phyloP scores from a whole-genome alignment of 2,329 filamentous ascomycete genomes.

The Pyricularia grisea region DNA sequence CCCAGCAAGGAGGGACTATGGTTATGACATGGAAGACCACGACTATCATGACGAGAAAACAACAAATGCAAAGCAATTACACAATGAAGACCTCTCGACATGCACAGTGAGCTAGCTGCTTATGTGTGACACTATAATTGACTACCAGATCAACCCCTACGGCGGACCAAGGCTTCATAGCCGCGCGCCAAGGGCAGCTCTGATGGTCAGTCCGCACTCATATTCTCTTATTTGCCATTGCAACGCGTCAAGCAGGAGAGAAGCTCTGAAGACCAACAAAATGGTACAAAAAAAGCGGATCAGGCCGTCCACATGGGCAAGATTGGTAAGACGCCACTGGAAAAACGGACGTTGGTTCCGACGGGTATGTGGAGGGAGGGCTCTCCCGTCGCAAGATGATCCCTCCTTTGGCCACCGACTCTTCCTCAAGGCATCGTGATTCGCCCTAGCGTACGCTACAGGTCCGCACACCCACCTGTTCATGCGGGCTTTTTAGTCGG shows the following conservation, averaged over 20 bases:
- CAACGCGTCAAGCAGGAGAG: neutral
- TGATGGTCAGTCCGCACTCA: neutral
- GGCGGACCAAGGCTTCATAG: neutral
- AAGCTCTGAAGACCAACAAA: neutral
- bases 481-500: neutral
- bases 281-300: neutral
- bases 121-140: neutral
- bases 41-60: neutral
- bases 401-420: neutral
- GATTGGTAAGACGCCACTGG: neutral
- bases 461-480: neutral
- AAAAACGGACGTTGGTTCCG: neutral
- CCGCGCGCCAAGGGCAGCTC: neutral
- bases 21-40: neutral
- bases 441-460: no score
- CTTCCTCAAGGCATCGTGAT: neutral
- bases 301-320: neutral
- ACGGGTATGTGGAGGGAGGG: neutral
- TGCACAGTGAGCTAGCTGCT: neutral
- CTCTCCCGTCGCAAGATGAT: neutral
- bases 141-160: neutral
- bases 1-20: neutral
- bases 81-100: neutral
- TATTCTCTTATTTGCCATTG: neutral
- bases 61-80: neutral